Evolutionary conservation across 208 protist species (phyloP), one percentile per base, ranked within the genome.

Genomic region (Leishmania gerbilli): DNA sequence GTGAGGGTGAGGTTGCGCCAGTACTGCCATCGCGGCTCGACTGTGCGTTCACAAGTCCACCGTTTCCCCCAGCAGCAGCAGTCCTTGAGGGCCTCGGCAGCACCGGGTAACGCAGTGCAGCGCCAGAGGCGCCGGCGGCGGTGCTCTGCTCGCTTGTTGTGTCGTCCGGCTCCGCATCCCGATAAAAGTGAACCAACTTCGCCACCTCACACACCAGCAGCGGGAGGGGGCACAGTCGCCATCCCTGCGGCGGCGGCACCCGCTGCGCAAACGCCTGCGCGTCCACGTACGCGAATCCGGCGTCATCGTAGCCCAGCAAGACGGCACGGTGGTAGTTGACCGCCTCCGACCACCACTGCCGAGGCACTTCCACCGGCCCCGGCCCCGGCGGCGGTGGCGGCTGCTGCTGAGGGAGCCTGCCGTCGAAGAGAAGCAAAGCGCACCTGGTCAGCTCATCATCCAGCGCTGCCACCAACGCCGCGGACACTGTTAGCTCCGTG

Each of bases 271-370:
- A 81, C 7, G 82, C 51, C 47, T 76, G 51, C 15, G 85, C 84
- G 31, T 86, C 75, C 6, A 92, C 55, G 53, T 83, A 88, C n/a
- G 79, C 88, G 11, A 72, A 47, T 0, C 81, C 86, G 19, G 79
- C 27, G 19, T 69, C 77, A 69, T 89, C 77, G 81, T 90, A 93
- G 19, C 90, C 90, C 64, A 93, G 81, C 49, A 93, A 51, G n/a
- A 91, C 71, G 27, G 77, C 82, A 37, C 71, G 62, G 45, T 79
- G 77, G 55, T 85, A 85, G 74, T 85, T 47, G 1, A 47, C 53
- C 0, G 78, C 77, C 19, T 85, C 82, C 2, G 79, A 69, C 83
- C 83, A 74, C 83, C 83, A 80, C 74, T 21, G 21, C 56, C 31
- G 37, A 27, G 53, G 27, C 31, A 56, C 9, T 3, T 58, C 37